phyloP scores from a whole-genome alignment of 805 yeast species.

The Candida golubevii region DNA sequence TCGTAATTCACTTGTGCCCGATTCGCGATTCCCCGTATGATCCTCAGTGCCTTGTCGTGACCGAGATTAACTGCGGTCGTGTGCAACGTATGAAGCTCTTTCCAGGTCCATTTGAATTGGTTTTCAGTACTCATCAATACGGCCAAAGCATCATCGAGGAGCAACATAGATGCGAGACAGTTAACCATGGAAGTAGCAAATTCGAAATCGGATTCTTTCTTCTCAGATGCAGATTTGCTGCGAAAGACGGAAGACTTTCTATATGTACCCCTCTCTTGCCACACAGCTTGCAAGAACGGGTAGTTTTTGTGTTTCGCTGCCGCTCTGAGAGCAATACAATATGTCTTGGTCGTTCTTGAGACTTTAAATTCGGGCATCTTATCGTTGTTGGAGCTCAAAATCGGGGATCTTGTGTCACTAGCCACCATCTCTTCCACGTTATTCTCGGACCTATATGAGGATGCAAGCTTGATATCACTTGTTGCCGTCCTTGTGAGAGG shows the following conservation, averaged over 20 bases:
- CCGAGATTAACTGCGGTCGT: slow-evolving; percentile 31
- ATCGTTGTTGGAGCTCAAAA: slow-evolving; percentile 8
- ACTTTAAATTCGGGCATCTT: slow-evolving; percentile 1
- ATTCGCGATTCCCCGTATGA: slow-evolving; percentile 31
- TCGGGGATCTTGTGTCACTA: slow-evolving; percentile 20
- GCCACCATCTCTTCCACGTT: neutral
- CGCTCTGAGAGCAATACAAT: slow-evolving; percentile 61
- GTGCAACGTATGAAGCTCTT: slow-evolving; percentile 27
- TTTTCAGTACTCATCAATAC: slow-evolving; percentile 62
- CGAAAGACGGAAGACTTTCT: slow-evolving; percentile 54
- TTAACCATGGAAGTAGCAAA: slow-evolving; percentile 73
- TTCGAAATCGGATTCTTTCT: slow-evolving; percentile 50
- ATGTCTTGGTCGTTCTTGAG: slow-evolving; percentile 42
- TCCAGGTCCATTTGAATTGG: slow-evolving; percentile 66
- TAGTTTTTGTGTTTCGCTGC: slow-evolving; percentile 53
- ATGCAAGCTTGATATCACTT: neutral
- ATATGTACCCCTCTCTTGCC: slow-evolving; percentile 77
- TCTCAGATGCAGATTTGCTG: slow-evolving; percentile 27
- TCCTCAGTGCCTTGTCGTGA: slow-evolving; percentile 23
- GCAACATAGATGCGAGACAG: slow-evolving; percentile 50
- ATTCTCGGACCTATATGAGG: neutral
- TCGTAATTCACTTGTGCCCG: slow-evolving; percentile 34
- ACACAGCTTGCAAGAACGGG: slow-evolving; percentile 58
- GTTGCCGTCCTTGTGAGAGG: slow-evolving; percentile 1
- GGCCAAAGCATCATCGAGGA: slow-evolving; percentile 65